These are phyloP conservation scores for Yamadazyma sp. DNA, from an alignment of 805 yeast species.

Conservation along the genomic window DNA sequence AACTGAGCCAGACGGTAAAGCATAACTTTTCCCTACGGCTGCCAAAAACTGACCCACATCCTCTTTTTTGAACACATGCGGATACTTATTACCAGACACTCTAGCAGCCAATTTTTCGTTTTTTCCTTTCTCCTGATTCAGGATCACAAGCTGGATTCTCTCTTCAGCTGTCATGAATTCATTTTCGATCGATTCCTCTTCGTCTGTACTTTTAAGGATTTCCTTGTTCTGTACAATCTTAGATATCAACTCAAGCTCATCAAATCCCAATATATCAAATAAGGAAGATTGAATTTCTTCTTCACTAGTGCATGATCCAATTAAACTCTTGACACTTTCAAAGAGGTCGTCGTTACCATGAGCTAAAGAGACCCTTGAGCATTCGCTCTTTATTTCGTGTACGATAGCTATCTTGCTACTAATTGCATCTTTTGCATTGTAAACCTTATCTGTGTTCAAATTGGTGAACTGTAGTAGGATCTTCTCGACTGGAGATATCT, in stretches of 20 bases:
- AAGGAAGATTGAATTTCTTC: constrained; percentile 68
- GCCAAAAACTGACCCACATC: constrained; percentile 67
- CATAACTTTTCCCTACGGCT: constrained; percentile 75
- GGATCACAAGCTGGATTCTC: constrained; percentile 51
- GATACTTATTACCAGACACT: constrained; percentile 55
- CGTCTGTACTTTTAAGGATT: too few species aligned
- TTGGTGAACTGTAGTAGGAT: constrained; percentile 39
- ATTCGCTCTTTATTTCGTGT: constrained; percentile 27
- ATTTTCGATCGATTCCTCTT: constrained; percentile 8
- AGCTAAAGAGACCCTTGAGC: constrained; percentile 29
- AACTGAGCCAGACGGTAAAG: constrained; percentile 80
- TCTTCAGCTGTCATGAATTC: constrained; percentile 53
- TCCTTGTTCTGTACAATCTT: constrained; percentile 53
- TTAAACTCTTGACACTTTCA: constrained; percentile 10
- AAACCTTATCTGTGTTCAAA: constrained; percentile 32
- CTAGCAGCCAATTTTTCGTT: constrained; percentile 50
- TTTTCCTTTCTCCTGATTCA: constrained; percentile 50
- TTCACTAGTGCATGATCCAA: constrained; percentile 27
- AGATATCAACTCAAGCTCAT: constrained; percentile 77
- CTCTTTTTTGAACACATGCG: constrained; percentile 79
- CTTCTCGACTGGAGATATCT: constrained; percentile 25
- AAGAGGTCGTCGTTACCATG: constrained; percentile 21
- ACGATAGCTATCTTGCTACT: constrained; percentile 9
- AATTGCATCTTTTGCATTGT: constrained; percentile 18
- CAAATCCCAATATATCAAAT: constrained; percentile 82